phyloP scores from a whole-genome alignment of 176 grass and related monocot genomes.

The Elymus sibiricus region DNA sequence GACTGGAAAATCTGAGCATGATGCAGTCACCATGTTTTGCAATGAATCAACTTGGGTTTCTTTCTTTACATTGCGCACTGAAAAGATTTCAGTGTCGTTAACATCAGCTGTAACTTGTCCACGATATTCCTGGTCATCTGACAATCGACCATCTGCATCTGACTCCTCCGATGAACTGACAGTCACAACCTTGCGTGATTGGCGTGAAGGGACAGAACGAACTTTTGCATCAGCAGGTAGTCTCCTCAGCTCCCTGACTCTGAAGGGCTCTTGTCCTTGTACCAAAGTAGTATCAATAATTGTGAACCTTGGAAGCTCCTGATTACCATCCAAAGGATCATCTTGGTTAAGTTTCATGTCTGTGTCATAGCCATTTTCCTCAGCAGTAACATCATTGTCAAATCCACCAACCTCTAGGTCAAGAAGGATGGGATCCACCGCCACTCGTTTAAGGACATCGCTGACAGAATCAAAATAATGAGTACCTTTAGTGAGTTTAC shows the following conservation, averaged over 20 bases:
- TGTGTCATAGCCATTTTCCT: constrained; percentile 34
- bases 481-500: constrained; percentile 63
- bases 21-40: constrained; percentile 18
- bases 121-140: constrained; percentile 20
- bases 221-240: constrained; percentile 62
- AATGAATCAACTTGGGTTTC: constrained; percentile 8
- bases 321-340: constrained; percentile 44
- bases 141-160: constrained; percentile 40
- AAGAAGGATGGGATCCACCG: constrained; percentile 63
- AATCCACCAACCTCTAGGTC: constrained; percentile 58
- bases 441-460: constrained; percentile 83
- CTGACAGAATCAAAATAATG: constrained; percentile 96
- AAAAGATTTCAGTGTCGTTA: constrained; percentile 33
- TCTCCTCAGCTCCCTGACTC: constrained; percentile 69
- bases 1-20: constrained; percentile 1
- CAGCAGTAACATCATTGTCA: constrained; percentile 11
- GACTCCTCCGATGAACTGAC: constrained; percentile 49
- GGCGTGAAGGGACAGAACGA: constrained; percentile 25
- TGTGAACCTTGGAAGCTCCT: constrained; percentile 73
- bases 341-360: constrained; percentile 39
- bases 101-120: constrained; percentile 31
- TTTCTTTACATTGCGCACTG: not conserved
- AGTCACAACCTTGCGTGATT: constrained; percentile 32
- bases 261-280: constrained; percentile 56
- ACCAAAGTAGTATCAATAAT: constrained; percentile 89